Evolutionary conservation across 2,329 filamentous ascomycete genomes (phyloP), one percentile per base, ranked within the genome.

Genomic region (Fusarium citri): DNA sequence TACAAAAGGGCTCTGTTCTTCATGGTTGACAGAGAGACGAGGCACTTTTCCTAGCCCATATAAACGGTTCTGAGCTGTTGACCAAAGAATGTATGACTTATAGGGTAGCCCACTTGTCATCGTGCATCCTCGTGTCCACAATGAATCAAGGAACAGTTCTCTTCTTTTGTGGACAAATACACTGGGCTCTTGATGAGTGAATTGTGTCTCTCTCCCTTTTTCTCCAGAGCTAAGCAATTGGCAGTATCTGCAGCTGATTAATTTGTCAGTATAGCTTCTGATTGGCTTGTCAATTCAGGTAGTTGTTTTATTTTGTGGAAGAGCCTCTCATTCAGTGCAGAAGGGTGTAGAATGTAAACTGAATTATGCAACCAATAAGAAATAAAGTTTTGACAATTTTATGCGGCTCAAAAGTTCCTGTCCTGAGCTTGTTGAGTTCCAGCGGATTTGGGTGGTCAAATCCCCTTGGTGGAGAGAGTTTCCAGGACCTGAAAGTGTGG

Each of bases 361-460:
- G 10, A 6, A 8, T n/a, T 1, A 26, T 18, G 15, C 4, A 26
- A 4, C 34, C n/a, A 41, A 51, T 20, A 14, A 20, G 30, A 20
- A 41, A 26, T 14, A 42, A 23, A 26, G 9, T 9, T 41, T 28
- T 16, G 7, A 5, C 10, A 22, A 26, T 10, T 28, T 18, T 8
- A n/a, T 41, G 22, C 48, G 49, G 31, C 49, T 51, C 16, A 18
- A 20, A 37, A 51, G 23, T 28, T 41, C 23, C 25, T n/a, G 12
- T 41, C 14, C 12, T 40, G 23, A 37, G 30, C 48, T 40, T 5
- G 15, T 14, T 37, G n/a, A n/a, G n/a, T 46, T 30, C 31, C 41
- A 23, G 43, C 57, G 28, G 59, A 60, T 18, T 23, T 50, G 45
- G 42, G 31, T 47, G 41, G 54, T 37, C 62, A 40, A 56, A 64